Percentiles rank a stretch among this genome's conserved stretches.
Evolutionary conservation across 2,329 filamentous ascomycete genomes (phyloP).

Genomic region (Macroventuria anomochaeta): DNA sequence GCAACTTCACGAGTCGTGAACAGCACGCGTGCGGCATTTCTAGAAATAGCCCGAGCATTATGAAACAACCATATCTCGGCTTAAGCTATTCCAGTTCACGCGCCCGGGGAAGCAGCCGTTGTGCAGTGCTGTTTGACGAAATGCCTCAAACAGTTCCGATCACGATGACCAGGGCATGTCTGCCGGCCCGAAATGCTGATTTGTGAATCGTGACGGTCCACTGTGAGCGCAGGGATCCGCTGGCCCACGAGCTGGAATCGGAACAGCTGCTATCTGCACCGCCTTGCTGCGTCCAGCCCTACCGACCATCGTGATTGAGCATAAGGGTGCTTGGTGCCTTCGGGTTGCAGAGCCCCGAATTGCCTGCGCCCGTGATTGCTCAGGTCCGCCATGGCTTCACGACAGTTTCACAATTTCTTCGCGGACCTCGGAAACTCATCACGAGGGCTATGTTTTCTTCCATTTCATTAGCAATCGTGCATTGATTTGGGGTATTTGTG

Average conservation of each 20-base stretch:
- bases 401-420: conserved; percentile 4
- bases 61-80: conserved; percentile 18
- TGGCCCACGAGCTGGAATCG: conserved; percentile 38
- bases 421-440: conserved; percentile 8
- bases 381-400: conserved; percentile 1
- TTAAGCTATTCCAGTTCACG: conserved; percentile 9
- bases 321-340: conserved; percentile 1
- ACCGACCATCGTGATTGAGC: conserved; percentile 24
- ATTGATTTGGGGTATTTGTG: conserved; percentile 12
- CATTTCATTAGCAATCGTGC: conserved; percentile 18
- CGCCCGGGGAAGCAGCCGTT: conserved; percentile 1
- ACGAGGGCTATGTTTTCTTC: conserved; percentile 16
- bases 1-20: conserved; percentile 15
- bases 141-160: conserved; percentile 28
- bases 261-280: conserved; percentile 33
- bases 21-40: conserved; percentile 15
- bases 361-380: conserved; percentile 15
- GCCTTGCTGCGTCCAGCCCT: conserved; percentile 25
- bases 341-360: conserved; percentile 20
- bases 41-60: conserved; percentile 10
- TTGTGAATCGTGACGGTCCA: conserved; percentile 21
- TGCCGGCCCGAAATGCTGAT: conserved; percentile 34
- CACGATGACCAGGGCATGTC: conserved; percentile 2
- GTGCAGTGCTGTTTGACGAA: conserved; percentile 14
- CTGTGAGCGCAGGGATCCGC: conserved; percentile 21